These are phyloP conservation scores for Coelastrella sp. DNA, from an alignment of 139 green algal genomes.

Conservation along the genomic window DNA sequence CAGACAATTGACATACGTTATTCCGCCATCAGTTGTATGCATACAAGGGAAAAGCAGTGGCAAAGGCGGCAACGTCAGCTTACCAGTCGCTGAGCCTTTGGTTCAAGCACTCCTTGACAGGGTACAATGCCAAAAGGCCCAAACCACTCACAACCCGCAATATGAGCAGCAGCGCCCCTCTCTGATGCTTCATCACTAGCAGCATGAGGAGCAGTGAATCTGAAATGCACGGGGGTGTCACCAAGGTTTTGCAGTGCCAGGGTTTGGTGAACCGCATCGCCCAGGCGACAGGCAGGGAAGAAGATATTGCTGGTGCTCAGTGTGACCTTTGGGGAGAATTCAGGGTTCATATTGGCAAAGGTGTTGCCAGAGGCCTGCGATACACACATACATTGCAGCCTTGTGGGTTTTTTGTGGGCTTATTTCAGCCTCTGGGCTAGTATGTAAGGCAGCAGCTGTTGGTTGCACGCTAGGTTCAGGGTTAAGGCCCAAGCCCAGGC, in stretches of 20 bases:
- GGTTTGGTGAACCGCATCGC: slow-evolving; percentile 63
- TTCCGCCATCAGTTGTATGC: no score
- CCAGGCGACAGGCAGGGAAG: slow-evolving; percentile 66
- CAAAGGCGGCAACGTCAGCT: neutral
- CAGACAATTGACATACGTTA: no score
- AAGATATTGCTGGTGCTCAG: slow-evolving; percentile 54
- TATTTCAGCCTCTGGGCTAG: no score
- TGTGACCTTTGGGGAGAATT: slow-evolving; percentile 60
- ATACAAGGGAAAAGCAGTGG: no score
- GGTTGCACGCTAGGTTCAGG: no score
- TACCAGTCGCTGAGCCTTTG: slow-evolving; percentile 71
- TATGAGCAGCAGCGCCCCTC: neutral
- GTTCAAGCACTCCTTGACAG: slow-evolving; percentile 36
- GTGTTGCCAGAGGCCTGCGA: slow-evolving; percentile 66
- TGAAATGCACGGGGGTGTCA: slow-evolving; percentile 72
- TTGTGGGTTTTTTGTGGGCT: neutral
- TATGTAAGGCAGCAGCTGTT: no score
- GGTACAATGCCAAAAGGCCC: slow-evolving; percentile 27
- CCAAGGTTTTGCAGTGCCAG: slow-evolving; percentile 73
- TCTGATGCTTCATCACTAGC: neutral
- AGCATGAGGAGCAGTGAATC: slow-evolving; percentile 42
- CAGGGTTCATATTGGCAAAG: slow-evolving; percentile 61
- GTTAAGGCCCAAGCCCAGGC: no score
- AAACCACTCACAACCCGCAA: slow-evolving; percentile 8
- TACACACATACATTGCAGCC: neutral